A percentile compares a stretch with the other conserved stretches of the same genome.
Conservation (phyloP, 768 basidiomycete genomes). For the Tulasnella sp. region DNA sequence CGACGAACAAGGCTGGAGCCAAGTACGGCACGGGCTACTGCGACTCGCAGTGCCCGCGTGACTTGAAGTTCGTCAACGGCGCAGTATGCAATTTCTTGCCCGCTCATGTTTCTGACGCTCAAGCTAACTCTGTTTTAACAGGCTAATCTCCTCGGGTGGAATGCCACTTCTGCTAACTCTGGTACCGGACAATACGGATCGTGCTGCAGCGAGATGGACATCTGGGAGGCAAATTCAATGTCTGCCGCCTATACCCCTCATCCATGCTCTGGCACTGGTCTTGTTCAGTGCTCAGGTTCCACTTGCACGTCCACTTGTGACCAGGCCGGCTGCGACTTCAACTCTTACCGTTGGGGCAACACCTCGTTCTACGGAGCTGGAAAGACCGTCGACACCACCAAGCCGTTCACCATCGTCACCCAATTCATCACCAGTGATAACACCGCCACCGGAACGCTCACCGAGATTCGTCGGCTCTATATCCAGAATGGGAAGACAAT, state of each 20-base stretch:
- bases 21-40: constrained; percentile 59
- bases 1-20: constrained; percentile 47
- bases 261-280: constrained; percentile 35
- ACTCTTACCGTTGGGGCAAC: constrained; percentile 48
- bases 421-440: constrained; percentile 44
- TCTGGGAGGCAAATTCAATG: constrained; percentile 48
- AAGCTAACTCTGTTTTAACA: constrained; percentile 20
- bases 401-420: constrained; percentile 47
- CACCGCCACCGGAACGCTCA: constrained; percentile 38
- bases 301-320: constrained; percentile 35
- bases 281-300: constrained; percentile 35
- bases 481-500: constrained; percentile 44
- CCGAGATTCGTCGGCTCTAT: constrained; percentile 36
- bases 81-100: constrained; percentile 29
- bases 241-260: constrained; percentile 45
- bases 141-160: constrained; percentile 42
- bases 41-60: constrained; percentile 50
- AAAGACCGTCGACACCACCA: constrained; percentile 40
- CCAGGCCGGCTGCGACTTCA: constrained; percentile 51
- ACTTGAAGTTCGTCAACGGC: constrained; percentile 52
- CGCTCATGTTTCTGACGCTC: constrained; percentile 4
- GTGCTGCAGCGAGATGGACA: constrained; percentile 51
- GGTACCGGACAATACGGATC: constrained; percentile 39
- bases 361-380: constrained; percentile 38
- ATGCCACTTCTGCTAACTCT: constrained; percentile 31